Base-by-base conservation (phyloP, 2,329 filamentous ascomycete genomes). In the Aspergillus vadensis region DNA sequence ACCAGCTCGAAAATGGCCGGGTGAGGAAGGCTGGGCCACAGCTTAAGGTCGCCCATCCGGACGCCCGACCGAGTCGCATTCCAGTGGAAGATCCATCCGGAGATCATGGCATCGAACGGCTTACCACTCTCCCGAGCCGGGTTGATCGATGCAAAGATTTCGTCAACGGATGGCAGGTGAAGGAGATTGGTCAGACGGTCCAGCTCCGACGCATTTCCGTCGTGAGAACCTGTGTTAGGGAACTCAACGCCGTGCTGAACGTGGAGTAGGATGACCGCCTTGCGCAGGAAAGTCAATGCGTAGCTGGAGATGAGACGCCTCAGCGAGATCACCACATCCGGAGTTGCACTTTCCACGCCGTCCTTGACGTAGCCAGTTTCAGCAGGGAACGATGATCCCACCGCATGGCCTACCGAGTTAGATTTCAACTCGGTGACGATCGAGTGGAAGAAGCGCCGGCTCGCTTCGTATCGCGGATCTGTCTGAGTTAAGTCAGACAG, bases 1-100 rank as follows among this genome's bases (percentile, higher is more conserved):
- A 99, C 88, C 23, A 99, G 85, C 75, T 99, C 95, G 71, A 95
- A 96, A 65, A 99, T 97, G 50, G 88, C 89, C 0, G 95, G 96
- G 73, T 99, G 95, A 58, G 90, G 88, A 15, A 88, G 78, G 36
- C 79, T 81, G 32, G 85, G 79, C 65, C 70, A 74, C 56, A 76
- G 64, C 36, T 69, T 69, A 57, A 71, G 70, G 57, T 76, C 71
- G 52, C 73, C 71, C 50, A 70, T 65, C 25, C 72, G 70, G 30
- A 73, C 68, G 12, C 69, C 69, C 14, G 69, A 71, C 44, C 72
- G 70, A 17, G 69, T 74, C 12, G 69, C 69, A 56, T 75, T 75
- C 73, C 73, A 78, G 66, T 79, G 77, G 65, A 83, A 83, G 55
- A 97, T 84, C 94, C 94, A 98, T 17, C 89, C 89, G 4, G 76